Evolutionary conservation across 148 eudicot species (phyloP).

Genomic region (Nepenthes mirabilis): DNA sequence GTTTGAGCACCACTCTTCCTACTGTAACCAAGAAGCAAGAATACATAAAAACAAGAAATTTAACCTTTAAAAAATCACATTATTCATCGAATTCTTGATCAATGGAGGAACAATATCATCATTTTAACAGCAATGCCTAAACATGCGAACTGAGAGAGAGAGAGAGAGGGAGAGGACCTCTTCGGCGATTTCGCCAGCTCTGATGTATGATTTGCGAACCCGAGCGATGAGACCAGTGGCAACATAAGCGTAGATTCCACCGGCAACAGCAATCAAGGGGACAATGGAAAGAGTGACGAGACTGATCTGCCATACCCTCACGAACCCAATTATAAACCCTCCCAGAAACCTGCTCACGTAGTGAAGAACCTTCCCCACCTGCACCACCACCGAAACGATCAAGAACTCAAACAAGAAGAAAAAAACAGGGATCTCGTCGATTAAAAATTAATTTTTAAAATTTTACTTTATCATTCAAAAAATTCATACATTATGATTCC

Average conservation of each 20-base stretch:
- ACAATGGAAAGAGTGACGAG: constrained; percentile 85
- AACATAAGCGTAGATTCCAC: constrained; percentile 79
- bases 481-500: too few species aligned
- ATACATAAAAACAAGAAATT: too few species aligned
- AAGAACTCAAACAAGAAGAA: too few species aligned
- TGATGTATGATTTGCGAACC: constrained; percentile 76
- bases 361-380: constrained; percentile 92
- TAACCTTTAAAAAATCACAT: too few species aligned
- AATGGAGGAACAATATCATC: background rate
- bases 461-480: too few species aligned
- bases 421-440: too few species aligned
- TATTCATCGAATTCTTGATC: background rate
- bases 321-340: constrained; percentile 82
- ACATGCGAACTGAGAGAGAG: background rate
- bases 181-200: constrained; percentile 92
- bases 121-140: background rate
- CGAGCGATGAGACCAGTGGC: constrained; percentile 81
- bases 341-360: constrained; percentile 76
- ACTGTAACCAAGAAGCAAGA: too few species aligned
- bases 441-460: too few species aligned
- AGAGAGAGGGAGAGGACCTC: constrained; percentile 37
- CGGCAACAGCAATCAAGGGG: constrained; percentile 82
- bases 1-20: too few species aligned
- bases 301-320: constrained; percentile 91
- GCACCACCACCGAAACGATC: constrained; percentile 7